Percentiles rank a stretch among this genome's conserved stretches.
Conservation (phyloP, 257 asterid genomes). For the Solanum infundibuliforme region DNA sequence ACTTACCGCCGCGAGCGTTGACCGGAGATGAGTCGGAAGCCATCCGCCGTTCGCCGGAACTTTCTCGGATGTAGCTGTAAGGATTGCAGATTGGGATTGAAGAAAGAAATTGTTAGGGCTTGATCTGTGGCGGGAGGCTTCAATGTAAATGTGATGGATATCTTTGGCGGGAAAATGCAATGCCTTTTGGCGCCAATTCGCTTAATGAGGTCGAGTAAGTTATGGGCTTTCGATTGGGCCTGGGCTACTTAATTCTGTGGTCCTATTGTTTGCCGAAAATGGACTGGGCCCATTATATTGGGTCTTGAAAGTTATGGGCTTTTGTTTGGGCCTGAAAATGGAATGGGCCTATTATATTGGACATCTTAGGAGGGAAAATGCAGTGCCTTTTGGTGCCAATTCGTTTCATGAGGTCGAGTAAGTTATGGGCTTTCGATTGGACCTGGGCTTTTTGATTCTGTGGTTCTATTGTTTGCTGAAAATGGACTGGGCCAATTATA, state of each 20-base stretch:
- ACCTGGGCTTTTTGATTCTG: conserved; percentile 6
- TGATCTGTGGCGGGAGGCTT: neutral
- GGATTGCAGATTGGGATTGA: neutral
- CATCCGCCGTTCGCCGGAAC: conserved; percentile 19
- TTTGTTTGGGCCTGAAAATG: neutral
- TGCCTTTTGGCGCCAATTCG: conserved; percentile 18
- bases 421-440: neutral
- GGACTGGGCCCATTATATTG: neutral
- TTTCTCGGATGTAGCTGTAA: neutral
- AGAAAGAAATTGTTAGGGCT: neutral
- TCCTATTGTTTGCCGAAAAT: neutral
- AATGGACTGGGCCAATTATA: neutral
- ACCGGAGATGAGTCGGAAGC: conserved; percentile 77
- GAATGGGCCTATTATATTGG: neutral
- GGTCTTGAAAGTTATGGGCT: neutral
- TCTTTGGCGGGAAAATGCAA: conserved; percentile 26
- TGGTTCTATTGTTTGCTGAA: neutral
- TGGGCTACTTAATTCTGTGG: conserved; percentile 6
- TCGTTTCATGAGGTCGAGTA: neutral
- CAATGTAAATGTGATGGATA: neutral
- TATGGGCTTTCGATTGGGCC: neutral
- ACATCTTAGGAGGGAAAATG: conserved; percentile 23
- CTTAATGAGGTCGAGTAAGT: neutral
- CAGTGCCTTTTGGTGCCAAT: conserved; percentile 18
- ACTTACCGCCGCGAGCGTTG: conserved; percentile 35